A percentile compares a stretch with the other conserved stretches of the same genome.
Conservation (phyloP, 371 early-diverging fungal genomes). For the Actinomortierella ambigua region DNA sequence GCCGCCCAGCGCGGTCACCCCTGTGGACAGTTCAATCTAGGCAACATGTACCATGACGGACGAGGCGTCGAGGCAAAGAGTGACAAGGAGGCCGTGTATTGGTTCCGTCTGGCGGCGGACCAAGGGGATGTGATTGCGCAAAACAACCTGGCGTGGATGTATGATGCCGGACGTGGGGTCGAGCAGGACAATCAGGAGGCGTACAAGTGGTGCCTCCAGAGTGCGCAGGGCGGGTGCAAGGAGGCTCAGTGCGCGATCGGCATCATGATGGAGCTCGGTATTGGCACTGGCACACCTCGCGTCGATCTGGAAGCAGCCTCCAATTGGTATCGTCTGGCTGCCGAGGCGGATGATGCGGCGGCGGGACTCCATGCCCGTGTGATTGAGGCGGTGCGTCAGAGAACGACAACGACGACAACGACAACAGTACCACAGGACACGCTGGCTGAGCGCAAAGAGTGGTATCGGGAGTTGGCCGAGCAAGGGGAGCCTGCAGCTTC, state of each 20-base stretch:
- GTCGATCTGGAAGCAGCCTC: too few relatives aligned
- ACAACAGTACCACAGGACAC: constrained; percentile 72
- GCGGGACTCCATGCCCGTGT: constrained; percentile 85
- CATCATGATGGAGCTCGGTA: too few relatives aligned
- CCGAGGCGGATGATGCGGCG: constrained; percentile 67
- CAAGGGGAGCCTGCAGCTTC: constrained; percentile 69
- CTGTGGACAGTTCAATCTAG: constrained; percentile 63
- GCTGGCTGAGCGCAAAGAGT: constrained; percentile 66
- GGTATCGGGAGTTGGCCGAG: constrained; percentile 72
- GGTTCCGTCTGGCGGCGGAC: constrained; percentile 55
- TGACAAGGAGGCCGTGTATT: constrained; percentile 57
- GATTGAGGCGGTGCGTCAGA: too few relatives aligned
- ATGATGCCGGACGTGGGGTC: constrained; percentile 77
- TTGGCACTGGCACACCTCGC: too few relatives aligned
- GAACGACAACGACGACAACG: constrained; percentile 88
- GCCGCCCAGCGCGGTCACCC: constrained; percentile 75
- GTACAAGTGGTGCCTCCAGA: constrained; percentile 69
- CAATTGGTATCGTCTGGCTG: constrained; percentile 72
- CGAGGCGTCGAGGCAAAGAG: constrained; percentile 61
- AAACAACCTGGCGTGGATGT: constrained; percentile 81
- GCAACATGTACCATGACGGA: constrained; percentile 74
- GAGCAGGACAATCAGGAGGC: constrained; percentile 64
- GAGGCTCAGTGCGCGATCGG: too few relatives aligned
- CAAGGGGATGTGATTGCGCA: constrained; percentile 67
- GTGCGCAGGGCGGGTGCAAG: too few relatives aligned